Percentiles rank a stretch among this genome's conserved stretches.
Conservation (phyloP, 371 early-diverging fungal genomes). For the Zychaea mexicana region DNA sequence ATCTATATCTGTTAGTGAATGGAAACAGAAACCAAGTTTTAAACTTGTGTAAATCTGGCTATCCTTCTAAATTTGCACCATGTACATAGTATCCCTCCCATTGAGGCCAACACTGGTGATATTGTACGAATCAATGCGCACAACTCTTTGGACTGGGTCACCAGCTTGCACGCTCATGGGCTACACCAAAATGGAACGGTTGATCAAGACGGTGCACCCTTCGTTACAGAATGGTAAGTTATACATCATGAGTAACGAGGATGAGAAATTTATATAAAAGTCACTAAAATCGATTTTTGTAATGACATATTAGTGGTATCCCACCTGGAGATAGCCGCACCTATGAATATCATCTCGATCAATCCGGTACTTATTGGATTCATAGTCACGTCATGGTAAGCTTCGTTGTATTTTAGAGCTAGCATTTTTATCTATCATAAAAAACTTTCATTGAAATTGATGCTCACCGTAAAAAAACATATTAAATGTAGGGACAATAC, state of each 20-base stretch:
- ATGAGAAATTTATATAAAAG: not conserved
- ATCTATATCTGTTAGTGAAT: no score
- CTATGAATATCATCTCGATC: conserved; percentile 62
- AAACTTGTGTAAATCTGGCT: no score
- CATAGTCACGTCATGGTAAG: conserved; percentile 59
- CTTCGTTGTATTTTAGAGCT: not conserved
- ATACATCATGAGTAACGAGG: not conserved
- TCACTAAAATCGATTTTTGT: not conserved
- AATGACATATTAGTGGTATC: conserved; percentile 27
- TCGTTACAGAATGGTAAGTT: conserved; percentile 61
- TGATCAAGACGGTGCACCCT: conserved; percentile 67
- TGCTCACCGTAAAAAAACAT: not conserved
- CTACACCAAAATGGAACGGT: conserved; percentile 62
- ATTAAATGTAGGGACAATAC: conserved; percentile 55
- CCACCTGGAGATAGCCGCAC: conserved; percentile 56
- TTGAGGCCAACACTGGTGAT: conserved; percentile 51
- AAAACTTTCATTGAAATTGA: no score
- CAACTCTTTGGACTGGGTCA: conserved; percentile 53
- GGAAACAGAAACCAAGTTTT: no score
- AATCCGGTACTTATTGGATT: conserved; percentile 78
- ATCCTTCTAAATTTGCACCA: no score
- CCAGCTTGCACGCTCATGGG: conserved; percentile 73
- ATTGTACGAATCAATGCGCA: conserved; percentile 61
- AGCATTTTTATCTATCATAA: not conserved
- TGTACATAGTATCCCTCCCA: conserved; percentile 47